Base-by-base conservation (phyloP, 1,284 basidiomycete species). In the Peniophora sp. region DNA sequence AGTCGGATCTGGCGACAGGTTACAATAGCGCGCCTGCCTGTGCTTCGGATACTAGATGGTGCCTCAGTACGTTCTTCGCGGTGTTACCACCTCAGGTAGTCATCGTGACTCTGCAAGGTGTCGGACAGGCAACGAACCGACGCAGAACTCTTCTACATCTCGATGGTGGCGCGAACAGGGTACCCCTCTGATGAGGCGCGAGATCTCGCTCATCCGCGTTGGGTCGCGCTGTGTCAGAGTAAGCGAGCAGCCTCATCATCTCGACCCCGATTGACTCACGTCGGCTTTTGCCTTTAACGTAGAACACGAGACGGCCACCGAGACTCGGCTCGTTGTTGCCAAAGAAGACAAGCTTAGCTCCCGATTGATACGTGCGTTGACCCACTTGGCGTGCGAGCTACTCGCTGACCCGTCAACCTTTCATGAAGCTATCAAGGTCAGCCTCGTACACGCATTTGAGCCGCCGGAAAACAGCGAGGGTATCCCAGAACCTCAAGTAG, bases 71-170 rank as follows among this genome's bases (percentile, higher is more conserved):
- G 79, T 68, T 53, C 47, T 52, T 53, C 27, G 39, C 47, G 25
- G 39, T 35, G 45, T n/a, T 44, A 48, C 43, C 49, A 34, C 52
- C 10, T 44, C 24, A 38, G 25, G 41, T 12, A n/a, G 48, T 22
- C 45, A 8, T 8, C 5, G 16, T 19, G 16, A 44, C 44, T 24
- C 38, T 32, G 44, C 25, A 60, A 91, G 85, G 78, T 95, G 49
- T 77, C 83, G 3, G 52, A 65, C 8, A 79, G 77, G 54, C 92
- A 96, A 63, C 75, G 95, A 35, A 73, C 68, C n/a, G 95, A 97
- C 60, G 83, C 87, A 47, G 94, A 97, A 67, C 66, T 92, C 39
- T 90, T 87, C 62, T 96, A 94, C 66, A 70, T 95, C 49, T 83
- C 83, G 34, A 74, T 71, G 59, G 70, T 85, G 55, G 69, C 72